Evolutionary conservation across 2,329 filamentous ascomycete species (phyloP).

Genomic region (Acephala macrosclerotiorum): DNA sequence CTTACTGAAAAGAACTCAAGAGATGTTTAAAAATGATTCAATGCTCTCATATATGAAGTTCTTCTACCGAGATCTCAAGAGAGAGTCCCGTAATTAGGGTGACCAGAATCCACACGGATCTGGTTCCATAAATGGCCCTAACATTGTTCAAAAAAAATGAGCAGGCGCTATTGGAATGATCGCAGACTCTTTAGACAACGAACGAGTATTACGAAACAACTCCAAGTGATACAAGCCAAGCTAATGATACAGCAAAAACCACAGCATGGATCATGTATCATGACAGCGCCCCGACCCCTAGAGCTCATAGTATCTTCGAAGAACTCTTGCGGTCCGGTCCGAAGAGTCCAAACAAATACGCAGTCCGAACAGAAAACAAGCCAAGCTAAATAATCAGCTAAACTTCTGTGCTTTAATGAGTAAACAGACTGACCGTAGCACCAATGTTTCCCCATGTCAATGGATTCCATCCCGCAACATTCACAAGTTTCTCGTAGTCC

Average conservation of each 20-base stretch:
- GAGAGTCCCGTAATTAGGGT: too few relatives aligned
- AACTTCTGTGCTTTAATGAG: background rate
- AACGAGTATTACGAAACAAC: too few relatives aligned
- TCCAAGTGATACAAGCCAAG: too few relatives aligned
- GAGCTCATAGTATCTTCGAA: background rate
- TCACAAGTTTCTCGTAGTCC: slow-evolving; percentile 60
- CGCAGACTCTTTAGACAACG: too few relatives aligned
- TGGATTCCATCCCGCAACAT: slow-evolving; percentile 68
- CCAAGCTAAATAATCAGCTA: slow-evolving; percentile 49
- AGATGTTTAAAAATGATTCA: too few relatives aligned
- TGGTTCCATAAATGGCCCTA: too few relatives aligned
- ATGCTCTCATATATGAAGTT: too few relatives aligned
- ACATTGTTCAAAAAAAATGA: too few relatives aligned
- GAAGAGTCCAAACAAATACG: slow-evolving; percentile 67
- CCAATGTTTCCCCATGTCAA: slow-evolving; percentile 79
- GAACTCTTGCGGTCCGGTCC: slow-evolving; percentile 44
- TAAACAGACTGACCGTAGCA: slow-evolving; percentile 56
- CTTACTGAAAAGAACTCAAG: too few relatives aligned
- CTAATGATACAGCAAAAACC: background rate
- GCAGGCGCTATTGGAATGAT: too few relatives aligned
- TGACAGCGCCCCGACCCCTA: background rate
- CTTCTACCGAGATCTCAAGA: too few relatives aligned
- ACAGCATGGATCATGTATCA: background rate
- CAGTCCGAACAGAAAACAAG: slow-evolving; percentile 61
- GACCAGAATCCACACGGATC: too few relatives aligned